Evolutionary conservation across 2,329 filamentous ascomycete species (phyloP), one percentile per base, ranked within the genome.

Genomic region (Leptoxyphium fumago): DNA sequence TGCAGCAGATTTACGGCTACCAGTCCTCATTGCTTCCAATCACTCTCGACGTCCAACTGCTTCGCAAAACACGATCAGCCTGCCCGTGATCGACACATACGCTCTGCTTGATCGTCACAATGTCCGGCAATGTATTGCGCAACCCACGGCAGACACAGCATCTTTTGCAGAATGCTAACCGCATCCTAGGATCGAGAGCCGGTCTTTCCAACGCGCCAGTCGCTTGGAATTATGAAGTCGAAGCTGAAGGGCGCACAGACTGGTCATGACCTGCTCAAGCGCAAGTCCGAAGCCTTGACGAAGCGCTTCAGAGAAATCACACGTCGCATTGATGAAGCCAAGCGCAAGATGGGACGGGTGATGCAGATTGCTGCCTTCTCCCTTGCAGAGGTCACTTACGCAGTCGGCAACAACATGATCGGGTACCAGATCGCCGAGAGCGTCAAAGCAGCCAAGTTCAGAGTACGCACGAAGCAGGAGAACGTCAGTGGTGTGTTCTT

Each of bases 341-440:
- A 98, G 68, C 84, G 88, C 56, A 98, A 98, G 72, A 98, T 98
- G 89, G 91, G 91, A 46, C 78, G 89, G 29, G 91, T 98, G 32
- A 98, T 98, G 91, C 89, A 96, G 65, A 94, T 98, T 59, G 91
- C 91, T 36, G 88, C 91, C 39, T 96, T 98, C 68, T 96, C 89
- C 38, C 75, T 98, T 14, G 91, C 91, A 47, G 91, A 96, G 69
- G 91, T 98, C 45, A 94, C 87, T 41, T 98, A 98, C 59, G 91
- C 91, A 21, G 87, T 95, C 26, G 91, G 91, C 50, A 87, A 89
- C 57, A 84, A 54, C 38, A 61, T 94, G 59, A 94, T 98, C 56
- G 84, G 83, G 49, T 98, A 94, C 68, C 91, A 98, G 68, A 85
- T 98, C 53, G 88, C 95, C 61, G 91, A 98, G 65, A 94, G 87